These are phyloP conservation scores for Aspergillus quadricinctus DNA, from an alignment of 2,329 filamentous ascomycete species.

Conservation along the genomic window DNA sequence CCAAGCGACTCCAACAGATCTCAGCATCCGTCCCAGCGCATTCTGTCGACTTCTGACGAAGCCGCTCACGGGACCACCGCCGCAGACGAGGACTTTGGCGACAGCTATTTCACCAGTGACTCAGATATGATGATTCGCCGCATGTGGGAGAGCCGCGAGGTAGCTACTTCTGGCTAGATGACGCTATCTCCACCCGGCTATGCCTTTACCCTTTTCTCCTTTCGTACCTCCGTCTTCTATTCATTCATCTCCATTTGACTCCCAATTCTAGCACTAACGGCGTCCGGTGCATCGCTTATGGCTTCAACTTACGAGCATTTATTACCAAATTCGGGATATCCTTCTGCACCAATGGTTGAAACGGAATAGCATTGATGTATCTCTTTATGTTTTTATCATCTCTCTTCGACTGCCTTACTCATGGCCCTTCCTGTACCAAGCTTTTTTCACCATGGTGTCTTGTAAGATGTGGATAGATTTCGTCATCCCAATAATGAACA, in stretches of 20 bases:
- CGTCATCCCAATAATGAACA: background rate
- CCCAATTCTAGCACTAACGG: background rate
- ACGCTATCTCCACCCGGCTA: background rate
- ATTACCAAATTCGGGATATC: slow-evolving; percentile 3
- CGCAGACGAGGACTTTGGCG: slow-evolving; percentile 20
- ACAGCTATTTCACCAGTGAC: slow-evolving; percentile 26
- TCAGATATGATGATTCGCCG: slow-evolving; percentile 39
- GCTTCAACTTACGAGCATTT: background rate
- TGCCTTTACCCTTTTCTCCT: background rate
- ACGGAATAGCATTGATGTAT: slow-evolving; percentile 7
- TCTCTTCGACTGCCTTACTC: background rate
- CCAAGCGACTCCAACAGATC: slow-evolving; percentile 11
- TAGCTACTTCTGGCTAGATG: slow-evolving; percentile 31
- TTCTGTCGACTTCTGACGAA: slow-evolving; percentile 34
- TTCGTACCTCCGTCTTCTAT: slow-evolving; percentile 2
- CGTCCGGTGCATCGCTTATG: background rate
- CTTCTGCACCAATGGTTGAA: background rate
- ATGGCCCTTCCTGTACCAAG: background rate
- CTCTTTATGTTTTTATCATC: background rate
- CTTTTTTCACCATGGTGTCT: background rate
- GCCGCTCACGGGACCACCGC: slow-evolving; percentile 15
- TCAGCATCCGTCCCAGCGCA: slow-evolving; percentile 31
- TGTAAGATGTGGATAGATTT: background rate
- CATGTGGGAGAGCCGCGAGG: slow-evolving; percentile 42
- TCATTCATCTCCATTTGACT: slow-evolving; percentile 1